phyloP scores from a whole-genome alignment of 768 basidiomycete species.

The Termitomyces sp. region DNA sequence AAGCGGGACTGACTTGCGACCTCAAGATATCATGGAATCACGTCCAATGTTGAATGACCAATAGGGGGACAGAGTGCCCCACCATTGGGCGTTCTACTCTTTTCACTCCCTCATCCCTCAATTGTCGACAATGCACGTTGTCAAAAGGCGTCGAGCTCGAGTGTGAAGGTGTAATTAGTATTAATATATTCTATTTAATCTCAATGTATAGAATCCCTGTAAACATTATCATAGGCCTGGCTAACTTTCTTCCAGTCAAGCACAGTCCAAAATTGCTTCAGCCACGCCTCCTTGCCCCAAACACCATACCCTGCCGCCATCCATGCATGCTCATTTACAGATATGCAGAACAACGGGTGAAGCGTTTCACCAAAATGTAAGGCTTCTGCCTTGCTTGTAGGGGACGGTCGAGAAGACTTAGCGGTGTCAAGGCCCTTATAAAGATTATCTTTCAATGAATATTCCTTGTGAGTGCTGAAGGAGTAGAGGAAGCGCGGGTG shows the following conservation, averaged over 20 bases:
- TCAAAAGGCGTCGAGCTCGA: too few relatives aligned
- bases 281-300: constrained; percentile 87
- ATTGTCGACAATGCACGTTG: neutral
- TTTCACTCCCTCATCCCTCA: too few relatives aligned
- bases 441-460: neutral
- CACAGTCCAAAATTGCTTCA: constrained; percentile 79
- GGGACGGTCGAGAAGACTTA: neutral
- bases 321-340: constrained; percentile 85
- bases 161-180: neutral
- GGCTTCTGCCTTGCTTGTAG: constrained; percentile 17
- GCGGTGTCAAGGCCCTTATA: neutral
- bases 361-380: constrained; percentile 47
- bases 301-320: constrained; percentile 79
- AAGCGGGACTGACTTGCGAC: too few relatives aligned
- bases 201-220: neutral
- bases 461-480: constrained; percentile 5
- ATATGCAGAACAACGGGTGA: constrained; percentile 73
- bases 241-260: constrained; percentile 72
- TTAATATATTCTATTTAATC: neutral
- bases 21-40: too few relatives aligned
- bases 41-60: neutral
- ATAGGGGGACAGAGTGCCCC: too few relatives aligned
- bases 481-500: constrained; percentile 22
- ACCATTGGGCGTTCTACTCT: neutral
- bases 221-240: constrained; percentile 21